A percentile compares a stretch with the other conserved stretches of the same genome.
These are phyloP conservation scores for Peronosclerospora sorghi DNA, from an alignment of 352 stramenopile species.

Conservation along the genomic window DNA sequence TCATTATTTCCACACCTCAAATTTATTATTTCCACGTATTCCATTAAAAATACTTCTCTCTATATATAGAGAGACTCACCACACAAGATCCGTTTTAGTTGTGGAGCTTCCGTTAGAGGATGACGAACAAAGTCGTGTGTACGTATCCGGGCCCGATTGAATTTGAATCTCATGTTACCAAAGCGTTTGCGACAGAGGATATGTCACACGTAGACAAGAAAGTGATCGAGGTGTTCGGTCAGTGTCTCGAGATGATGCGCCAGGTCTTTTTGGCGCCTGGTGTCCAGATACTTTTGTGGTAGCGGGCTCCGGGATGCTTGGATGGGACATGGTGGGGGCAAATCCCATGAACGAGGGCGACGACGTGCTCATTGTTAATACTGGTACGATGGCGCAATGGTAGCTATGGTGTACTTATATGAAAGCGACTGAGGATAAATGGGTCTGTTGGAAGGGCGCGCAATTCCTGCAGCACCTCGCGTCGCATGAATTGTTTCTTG, in stretches of 20 bases:
- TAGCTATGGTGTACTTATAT: background rate
- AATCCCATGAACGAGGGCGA: constrained; percentile 58
- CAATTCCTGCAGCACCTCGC: too few species aligned
- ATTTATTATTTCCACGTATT: too few species aligned
- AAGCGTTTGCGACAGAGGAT: constrained; percentile 53
- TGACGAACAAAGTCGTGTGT: constrained; percentile 66
- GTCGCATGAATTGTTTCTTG: too few species aligned
- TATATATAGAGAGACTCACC: too few species aligned
- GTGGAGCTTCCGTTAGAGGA: too few species aligned
- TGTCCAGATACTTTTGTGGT: constrained; percentile 63
- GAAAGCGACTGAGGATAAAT: background rate
- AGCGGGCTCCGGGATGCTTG: constrained; percentile 47
- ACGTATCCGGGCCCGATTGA: constrained; percentile 77
- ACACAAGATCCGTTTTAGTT: too few species aligned
- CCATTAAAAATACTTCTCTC: too few species aligned
- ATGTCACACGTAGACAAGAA: constrained; percentile 77
- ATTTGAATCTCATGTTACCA: constrained; percentile 64
- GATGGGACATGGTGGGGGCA: constrained; percentile 66
- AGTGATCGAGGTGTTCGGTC: constrained; percentile 62
- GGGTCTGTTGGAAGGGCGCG: too few species aligned
- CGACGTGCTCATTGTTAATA: constrained; percentile 62
- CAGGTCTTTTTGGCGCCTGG: constrained; percentile 62
- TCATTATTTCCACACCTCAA: too few species aligned
- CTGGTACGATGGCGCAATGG: constrained; percentile 23
- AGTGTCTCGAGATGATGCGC: constrained; percentile 77